Evolutionary conservation across 305 asterid species (phyloP), one percentile per base, ranked within the genome.

Genomic region (Fraxinus nigra): DNA sequence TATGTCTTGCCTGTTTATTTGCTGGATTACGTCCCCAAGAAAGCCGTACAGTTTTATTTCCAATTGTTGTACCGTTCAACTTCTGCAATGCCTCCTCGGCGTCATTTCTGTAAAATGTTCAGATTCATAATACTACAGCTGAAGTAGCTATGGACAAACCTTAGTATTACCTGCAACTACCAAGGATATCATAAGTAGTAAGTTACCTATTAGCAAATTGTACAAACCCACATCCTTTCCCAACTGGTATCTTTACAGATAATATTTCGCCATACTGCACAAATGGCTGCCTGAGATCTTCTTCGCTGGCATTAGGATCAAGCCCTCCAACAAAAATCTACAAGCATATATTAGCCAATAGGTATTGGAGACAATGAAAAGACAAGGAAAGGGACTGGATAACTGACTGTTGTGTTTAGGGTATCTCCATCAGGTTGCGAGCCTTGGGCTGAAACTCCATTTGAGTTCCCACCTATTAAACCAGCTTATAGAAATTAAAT

Each of bases 311-410:
- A 76, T 88, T 90, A 26, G 97, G 93, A 87, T 95, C 99, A 33
- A 95, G 97, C 67, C 99, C 98, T 86, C 99, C 99, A 81, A 95
- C 99, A 90, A 95, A 95, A 75, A 95, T 95, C 99, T 95, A 92
- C 14, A 84, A 74, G 38, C 40, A 26, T 48, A 11, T 33, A 75
- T 90, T 78, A 90, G 83, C 82, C 75, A 56, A 83, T 77, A 34
- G 76, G 77, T 74, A 78, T 26, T 18, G 30, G 48, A 73, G 51
- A 10, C 14, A 35, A 9, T 33, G 48, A 4, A 34, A 63, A 85
- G 35, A 74, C 26, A 78, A 83, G 43, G 5, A 14, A 18, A 81
- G 80, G 72, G 79, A 65, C 73, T 30, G 77, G 85, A 67, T 63
- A 85, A 85, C 89, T 74, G 76, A 89, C 92, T 85, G 91, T 89